Conservation (phyloP, 139 green algal species). For the Cymbomonas tetramitiformis region DNA sequence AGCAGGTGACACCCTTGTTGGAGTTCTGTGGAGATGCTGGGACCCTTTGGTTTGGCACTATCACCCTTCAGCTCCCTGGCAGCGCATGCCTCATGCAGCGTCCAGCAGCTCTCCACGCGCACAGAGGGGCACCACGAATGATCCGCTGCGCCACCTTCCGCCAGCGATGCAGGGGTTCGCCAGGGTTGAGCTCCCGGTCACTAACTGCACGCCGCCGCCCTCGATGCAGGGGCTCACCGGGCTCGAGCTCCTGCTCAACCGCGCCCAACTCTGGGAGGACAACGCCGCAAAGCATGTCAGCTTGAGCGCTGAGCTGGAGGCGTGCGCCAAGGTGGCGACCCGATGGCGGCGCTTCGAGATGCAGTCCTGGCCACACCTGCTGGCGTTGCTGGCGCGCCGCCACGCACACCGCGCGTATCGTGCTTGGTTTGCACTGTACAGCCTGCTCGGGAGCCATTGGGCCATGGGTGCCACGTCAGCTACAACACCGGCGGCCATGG, state of each 20-base stretch:
- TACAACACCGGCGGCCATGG: neutral
- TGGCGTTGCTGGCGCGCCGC: constrained; percentile 31
- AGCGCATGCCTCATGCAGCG: no score
- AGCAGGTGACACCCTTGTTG: no score
- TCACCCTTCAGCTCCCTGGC: no score
- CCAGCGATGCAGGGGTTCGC: no score
- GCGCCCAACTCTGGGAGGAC: constrained; percentile 79
- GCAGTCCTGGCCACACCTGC: constrained; percentile 50
- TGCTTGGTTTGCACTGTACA: constrained; percentile 82
- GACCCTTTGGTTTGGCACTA: no score
- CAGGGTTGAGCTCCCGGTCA: no score
- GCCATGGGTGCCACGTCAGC: neutral
- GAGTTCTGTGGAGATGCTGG: no score
- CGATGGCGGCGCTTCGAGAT: constrained; percentile 85
- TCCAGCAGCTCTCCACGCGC: no score
- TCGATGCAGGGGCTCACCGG: constrained; percentile 69
- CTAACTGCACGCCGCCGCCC: no score
- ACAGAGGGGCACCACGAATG: no score
- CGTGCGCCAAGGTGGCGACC: constrained; percentile 46
- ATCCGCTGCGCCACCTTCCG: no score
- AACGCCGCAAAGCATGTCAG: constrained; percentile 70
- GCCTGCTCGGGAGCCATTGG: constrained; percentile 37
- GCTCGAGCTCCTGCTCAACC: constrained; percentile 80
- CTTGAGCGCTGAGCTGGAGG: constrained; percentile 46
- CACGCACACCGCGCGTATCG: constrained; percentile 42